These are phyloP conservation scores for Flaveria bidentis DNA, from an alignment of 129 eudicot genomes.

Conservation along the genomic window DNA sequence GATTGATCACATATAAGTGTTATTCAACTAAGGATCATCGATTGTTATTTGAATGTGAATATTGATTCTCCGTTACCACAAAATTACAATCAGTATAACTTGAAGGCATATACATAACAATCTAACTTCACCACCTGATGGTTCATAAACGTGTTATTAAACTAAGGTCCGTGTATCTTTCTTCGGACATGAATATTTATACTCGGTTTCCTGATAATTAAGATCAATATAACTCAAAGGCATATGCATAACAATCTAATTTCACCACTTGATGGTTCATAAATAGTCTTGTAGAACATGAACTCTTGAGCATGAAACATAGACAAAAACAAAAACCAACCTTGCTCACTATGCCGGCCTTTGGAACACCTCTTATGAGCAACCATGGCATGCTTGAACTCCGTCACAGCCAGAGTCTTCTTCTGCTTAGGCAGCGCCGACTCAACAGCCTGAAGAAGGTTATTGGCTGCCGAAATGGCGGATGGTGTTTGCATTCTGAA, in stretches of 20 bases:
- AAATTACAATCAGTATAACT: neutral
- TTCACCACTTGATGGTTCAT: neutral
- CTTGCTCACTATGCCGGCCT: conserved; percentile 41
- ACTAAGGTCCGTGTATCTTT: neutral
- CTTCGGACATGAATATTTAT: neutral
- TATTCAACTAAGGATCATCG: neutral
- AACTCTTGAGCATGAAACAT: neutral
- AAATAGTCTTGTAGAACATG: neutral
- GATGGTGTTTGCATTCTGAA: conserved; percentile 69
- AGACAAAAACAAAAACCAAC: conserved; percentile 36
- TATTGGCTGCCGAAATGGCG: conserved; percentile 67
- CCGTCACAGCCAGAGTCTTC: conserved; percentile 51
- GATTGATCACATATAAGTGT: neutral
- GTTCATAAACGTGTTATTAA: neutral
- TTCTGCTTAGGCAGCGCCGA: conserved; percentile 74
- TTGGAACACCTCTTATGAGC: conserved; percentile 62
- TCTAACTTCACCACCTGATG: neutral
- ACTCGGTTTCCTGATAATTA: neutral
- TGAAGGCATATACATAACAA: neutral
- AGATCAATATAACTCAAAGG: neutral
- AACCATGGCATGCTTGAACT: conserved; percentile 73
- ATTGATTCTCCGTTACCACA: neutral
- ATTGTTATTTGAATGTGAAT: neutral
- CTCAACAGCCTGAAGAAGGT: conserved; percentile 64
- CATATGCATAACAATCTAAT: conserved; percentile 1